phyloP scores from a whole-genome alignment of 2,329 filamentous ascomycete genomes.

The Fusarium sp. region DNA sequence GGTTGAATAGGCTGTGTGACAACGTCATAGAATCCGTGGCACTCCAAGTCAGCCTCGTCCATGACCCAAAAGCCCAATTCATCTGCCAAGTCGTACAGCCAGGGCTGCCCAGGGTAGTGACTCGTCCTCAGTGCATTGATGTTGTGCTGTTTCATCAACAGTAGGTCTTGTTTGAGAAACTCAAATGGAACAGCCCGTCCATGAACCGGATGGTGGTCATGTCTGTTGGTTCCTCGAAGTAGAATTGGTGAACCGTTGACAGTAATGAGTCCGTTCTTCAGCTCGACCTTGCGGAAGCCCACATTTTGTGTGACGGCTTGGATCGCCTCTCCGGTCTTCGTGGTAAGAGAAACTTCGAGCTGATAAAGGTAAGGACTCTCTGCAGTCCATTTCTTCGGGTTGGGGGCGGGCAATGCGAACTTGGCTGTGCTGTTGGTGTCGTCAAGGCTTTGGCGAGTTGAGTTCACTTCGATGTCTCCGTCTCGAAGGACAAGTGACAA shows the following conservation, averaged over 20 bases:
- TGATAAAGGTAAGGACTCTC: conserved; percentile 11
- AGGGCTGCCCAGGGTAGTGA: conserved; percentile 12
- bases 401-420: neutral
- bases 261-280: conserved; percentile 1
- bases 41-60: conserved; percentile 23
- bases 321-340: fast-evolving
- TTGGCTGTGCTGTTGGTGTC: fast-evolving
- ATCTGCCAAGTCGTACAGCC: conserved; percentile 18
- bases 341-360: neutral
- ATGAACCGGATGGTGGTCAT: conserved; percentile 14
- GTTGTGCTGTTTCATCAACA: conserved; percentile 27
- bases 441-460: neutral
- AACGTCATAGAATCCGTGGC: conserved; percentile 18
- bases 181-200: conserved; percentile 19
- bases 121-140: conserved; percentile 23
- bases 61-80: conserved; percentile 25
- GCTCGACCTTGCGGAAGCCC: conserved; percentile 16
- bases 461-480: fast-evolving
- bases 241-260: conserved; percentile 12
- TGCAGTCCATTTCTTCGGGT: conserved; percentile 17
- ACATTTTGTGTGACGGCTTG: conserved; percentile 3
- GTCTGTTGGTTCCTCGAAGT: conserved; percentile 14
- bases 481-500: neutral
- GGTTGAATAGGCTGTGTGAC: conserved; percentile 16
- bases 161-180: conserved; percentile 16